Base-by-base conservation (phyloP, 257 asterid species). In the Nicotiana benthamiana region DNA sequence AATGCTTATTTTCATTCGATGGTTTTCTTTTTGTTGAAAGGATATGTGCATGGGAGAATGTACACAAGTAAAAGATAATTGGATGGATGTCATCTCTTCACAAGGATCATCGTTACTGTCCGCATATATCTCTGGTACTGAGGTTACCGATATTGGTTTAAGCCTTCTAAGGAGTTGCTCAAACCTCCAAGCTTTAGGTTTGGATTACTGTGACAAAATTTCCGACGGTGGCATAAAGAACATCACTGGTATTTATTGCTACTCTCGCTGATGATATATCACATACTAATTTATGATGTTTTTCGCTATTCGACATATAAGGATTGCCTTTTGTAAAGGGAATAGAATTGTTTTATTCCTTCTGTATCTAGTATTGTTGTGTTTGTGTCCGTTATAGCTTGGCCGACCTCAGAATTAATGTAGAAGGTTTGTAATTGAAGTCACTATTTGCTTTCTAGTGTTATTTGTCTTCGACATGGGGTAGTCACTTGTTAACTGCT, bases 11-110 rank as follows among this genome's bases (percentile, higher is more conserved):
- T 70, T 79, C 17, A 17, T 62, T 20, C 26, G 52, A 43, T 62
- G 75, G 60, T 61, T 34, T 72, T 7, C 20, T 24, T 34, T 74
- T 53, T 40, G 54, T 43, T 83, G 82, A 84, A 91, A 96, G 99
- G 98, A 94, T 86, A 83, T 94, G 85, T 88, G 90, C 88, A 83
- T 96, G 80, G 97, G 90, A 79, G 99, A 90, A 40, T 90, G 87
- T 85, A 92, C 90, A 0, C 94, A 90, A 76, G 84, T 90, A 75
- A 75, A 74, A 81, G 97, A 94, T 77, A 82, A 84, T 83, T 96
- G 98, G 98, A 91, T 96, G 97, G 97, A 90, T 8, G 85, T 92
- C 65, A 84, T 94, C 28, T 84, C 94, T 79, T 96, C 98, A 36
- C 99, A 96, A 88, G 97, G 94, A 80, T 83, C 88, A 46, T 96